Percentiles rank a stretch among this genome's conserved stretches.
Evolutionary conservation across 2,329 filamentous ascomycete species (phyloP).

Genomic region (Botryotinia convoluta): DNA sequence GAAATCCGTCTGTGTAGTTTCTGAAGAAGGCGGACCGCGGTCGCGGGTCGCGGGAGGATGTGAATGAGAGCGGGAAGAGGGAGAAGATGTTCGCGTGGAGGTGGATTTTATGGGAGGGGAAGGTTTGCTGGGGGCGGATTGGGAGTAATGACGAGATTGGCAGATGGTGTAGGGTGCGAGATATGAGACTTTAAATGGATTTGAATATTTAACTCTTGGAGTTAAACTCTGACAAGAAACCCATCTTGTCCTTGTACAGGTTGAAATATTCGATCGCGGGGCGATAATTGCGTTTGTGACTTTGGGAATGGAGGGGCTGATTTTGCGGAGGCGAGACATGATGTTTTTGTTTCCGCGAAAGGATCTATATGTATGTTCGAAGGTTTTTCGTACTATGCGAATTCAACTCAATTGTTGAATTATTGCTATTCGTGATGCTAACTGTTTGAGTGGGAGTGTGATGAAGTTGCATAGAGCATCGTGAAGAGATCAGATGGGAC

Average conservation of each 20-base stretch:
- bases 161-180: too few species aligned
- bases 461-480: not conserved
- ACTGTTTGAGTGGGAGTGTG: not conserved
- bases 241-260: not conserved
- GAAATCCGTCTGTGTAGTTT: constrained; percentile 70
- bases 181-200: not conserved
- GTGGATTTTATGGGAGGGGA: not conserved
- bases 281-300: constrained; percentile 30
- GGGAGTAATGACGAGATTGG: not conserved
- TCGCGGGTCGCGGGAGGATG: constrained; percentile 39
- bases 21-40: constrained; percentile 58
- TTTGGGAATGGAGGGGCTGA: constrained; percentile 33
- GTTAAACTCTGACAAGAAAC: not conserved
- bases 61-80: not conserved
- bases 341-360: not conserved
- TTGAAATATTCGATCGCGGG: constrained; percentile 10
- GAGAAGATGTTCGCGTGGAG: not conserved
- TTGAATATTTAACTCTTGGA: too few species aligned
- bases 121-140: not conserved
- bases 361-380: not conserved
- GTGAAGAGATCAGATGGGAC: not conserved
- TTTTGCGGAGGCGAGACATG: constrained; percentile 17
- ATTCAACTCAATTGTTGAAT: not conserved
- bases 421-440: not conserved
- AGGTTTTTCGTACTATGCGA: fast-evolving